Evolutionary conservation across 2,329 filamentous ascomycete species (phyloP).

Genomic region (Botrytis tulipae): DNA sequence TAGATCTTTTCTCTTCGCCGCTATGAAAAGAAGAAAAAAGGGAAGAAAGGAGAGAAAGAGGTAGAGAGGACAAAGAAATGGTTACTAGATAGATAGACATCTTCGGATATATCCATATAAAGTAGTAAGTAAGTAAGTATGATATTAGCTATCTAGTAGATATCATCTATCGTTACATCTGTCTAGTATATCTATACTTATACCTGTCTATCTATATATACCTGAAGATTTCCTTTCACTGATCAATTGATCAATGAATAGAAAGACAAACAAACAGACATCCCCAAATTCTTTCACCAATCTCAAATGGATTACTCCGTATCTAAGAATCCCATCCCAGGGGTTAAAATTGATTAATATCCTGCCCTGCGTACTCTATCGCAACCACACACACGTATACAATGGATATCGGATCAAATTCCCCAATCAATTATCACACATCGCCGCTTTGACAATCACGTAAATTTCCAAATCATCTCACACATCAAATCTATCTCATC

Average conservation of each 20-base stretch:
- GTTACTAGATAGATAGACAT: too few relatives aligned
- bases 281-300: background rate
- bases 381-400: too few relatives aligned
- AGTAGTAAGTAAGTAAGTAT: background rate
- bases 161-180: background rate
- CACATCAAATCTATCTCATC: background rate
- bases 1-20: background rate
- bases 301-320: background rate
- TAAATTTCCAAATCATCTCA: background rate
- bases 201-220: background rate
- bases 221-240: background rate
- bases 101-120: background rate
- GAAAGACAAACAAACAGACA: background rate
- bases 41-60: background rate
- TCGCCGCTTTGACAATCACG: background rate
- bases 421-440: background rate
- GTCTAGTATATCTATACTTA: background rate
- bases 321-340: background rate
- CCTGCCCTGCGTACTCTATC: background rate
- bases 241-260: accelerated
- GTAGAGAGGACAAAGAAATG: background rate
- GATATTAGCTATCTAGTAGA: background rate
- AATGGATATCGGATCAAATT: background rate
- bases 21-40: background rate
- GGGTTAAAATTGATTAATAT: background rate